A percentile compares a stretch with the other conserved stretches of the same genome.
Evolutionary conservation across 2,329 filamentous ascomycete genomes (phyloP).

Genomic region (Penicillium sumatraense): DNA sequence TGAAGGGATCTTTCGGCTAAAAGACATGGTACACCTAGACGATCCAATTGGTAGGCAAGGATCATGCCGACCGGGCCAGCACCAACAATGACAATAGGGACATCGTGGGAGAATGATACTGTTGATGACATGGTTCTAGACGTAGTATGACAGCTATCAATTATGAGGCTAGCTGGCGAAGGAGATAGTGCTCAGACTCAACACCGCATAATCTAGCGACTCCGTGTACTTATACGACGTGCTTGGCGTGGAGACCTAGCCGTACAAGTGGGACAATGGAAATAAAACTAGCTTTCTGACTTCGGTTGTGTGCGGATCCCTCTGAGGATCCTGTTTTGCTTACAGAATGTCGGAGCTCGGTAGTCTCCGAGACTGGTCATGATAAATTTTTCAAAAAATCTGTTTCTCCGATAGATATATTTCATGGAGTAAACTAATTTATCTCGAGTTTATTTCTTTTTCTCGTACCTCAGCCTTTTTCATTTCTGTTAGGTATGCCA

Average conservation of each 20-base stretch:
- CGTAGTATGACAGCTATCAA: neutral
- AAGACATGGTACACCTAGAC: slow-evolving; percentile 52
- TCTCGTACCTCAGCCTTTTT: no score
- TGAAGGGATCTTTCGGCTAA: slow-evolving; percentile 46
- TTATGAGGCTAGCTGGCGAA: neutral
- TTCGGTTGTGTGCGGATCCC: slow-evolving; percentile 1
- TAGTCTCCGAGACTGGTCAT: neutral
- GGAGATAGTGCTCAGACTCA: neutral
- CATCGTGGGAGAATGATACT: slow-evolving; percentile 2
- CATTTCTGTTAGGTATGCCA: neutral
- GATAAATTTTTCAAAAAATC: no score
- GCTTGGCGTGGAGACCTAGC: neutral
- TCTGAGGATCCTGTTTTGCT: neutral
- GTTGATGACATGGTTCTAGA: neutral
- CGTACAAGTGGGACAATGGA: neutral
- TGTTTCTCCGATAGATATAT: neutral
- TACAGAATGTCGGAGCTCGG: neutral
- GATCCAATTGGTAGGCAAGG: slow-evolving; percentile 53
- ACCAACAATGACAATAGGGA: slow-evolving; percentile 47
- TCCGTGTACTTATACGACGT: neutral
- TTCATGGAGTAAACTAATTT: neutral
- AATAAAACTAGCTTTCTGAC: neutral
- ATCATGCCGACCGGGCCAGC: slow-evolving; percentile 58
- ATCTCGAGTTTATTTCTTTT: no score
- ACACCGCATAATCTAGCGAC: neutral